Percentiles rank a stretch among this genome's conserved stretches.
Evolutionary conservation across 1,139 yeast species (phyloP).

Genomic region (Diutina scorzettiae): DNA sequence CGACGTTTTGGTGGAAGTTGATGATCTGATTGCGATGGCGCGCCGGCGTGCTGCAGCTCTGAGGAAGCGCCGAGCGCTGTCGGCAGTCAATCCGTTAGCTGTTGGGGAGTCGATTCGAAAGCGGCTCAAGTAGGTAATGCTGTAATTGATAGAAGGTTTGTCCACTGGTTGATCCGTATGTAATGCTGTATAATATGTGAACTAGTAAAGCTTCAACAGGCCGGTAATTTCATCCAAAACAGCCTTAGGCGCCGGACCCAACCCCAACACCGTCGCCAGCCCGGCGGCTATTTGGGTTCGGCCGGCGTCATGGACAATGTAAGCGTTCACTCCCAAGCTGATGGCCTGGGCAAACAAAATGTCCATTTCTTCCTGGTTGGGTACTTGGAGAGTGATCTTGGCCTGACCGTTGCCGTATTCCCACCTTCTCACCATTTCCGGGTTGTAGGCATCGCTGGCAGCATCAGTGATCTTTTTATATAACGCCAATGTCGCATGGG

Average conservation of each 20-base stretch:
- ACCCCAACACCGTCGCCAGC: slow-evolving; percentile 84
- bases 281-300: slow-evolving; percentile 94
- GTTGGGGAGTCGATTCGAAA: slow-evolving; percentile 11
- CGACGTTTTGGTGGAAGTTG: slow-evolving; percentile 30
- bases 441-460: slow-evolving; percentile 43
- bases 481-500: slow-evolving; percentile 92
- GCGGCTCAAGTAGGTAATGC: neutral
- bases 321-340: slow-evolving; percentile 65
- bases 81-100: slow-evolving; percentile 32
- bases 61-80: slow-evolving; percentile 31
- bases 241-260: slow-evolving; percentile 94
- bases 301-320: slow-evolving; percentile 90
- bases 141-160: slow-evolving; percentile 7
- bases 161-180: slow-evolving; percentile 7
- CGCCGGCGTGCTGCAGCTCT: slow-evolving; percentile 14
- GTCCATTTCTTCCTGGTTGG: slow-evolving; percentile 65
- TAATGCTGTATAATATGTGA: no score
- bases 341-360: slow-evolving; percentile 70
- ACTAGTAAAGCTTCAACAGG: slow-evolving; percentile 57
- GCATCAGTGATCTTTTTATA: slow-evolving; percentile 58
- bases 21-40: slow-evolving; percentile 16
- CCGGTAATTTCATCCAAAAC: slow-evolving; percentile 76
- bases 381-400: slow-evolving; percentile 80
- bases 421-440: slow-evolving; percentile 65
- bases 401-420: slow-evolving; percentile 73